These are phyloP conservation scores for Ceratobasidium papillatum DNA, from an alignment of 1,284 basidiomycete genomes.

Conservation along the genomic window DNA sequence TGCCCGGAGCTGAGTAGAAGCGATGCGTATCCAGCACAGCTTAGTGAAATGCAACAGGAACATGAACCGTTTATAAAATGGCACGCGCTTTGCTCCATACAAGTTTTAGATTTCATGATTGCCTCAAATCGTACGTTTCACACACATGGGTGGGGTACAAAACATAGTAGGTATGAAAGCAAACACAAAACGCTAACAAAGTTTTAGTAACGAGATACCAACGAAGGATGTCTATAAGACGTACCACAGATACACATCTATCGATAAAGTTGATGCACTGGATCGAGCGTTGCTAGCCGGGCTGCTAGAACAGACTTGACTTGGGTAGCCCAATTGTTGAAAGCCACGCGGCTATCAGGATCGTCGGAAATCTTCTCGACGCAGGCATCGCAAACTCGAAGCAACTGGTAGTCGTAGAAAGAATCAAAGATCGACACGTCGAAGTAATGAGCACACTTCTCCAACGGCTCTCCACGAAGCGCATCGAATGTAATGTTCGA, in stretches of 20 bases:
- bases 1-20: too few species aligned
- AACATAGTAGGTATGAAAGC: too few species aligned
- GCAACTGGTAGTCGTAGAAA: neutral
- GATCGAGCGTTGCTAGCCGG: constrained; percentile 2
- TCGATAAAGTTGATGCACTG: constrained; percentile 6
- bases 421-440: neutral
- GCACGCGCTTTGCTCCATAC: too few species aligned
- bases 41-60: too few species aligned
- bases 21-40: too few species aligned
- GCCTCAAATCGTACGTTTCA: too few species aligned
- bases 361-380: neutral
- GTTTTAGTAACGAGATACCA: too few species aligned
- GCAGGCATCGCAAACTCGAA: neutral
- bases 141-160: too few species aligned
- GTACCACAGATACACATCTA: neutral
- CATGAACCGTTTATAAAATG: too few species aligned
- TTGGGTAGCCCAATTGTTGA: constrained; percentile 11
- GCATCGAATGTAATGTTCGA: neutral
- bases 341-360: neutral
- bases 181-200: too few species aligned
- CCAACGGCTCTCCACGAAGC: neutral
- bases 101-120: too few species aligned
- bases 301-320: neutral
- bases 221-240: too few species aligned
- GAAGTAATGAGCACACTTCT: neutral